Evolutionary conservation across 176 grass and related monocot genomes (phyloP).

Genomic region (Musa schizocarpa): DNA sequence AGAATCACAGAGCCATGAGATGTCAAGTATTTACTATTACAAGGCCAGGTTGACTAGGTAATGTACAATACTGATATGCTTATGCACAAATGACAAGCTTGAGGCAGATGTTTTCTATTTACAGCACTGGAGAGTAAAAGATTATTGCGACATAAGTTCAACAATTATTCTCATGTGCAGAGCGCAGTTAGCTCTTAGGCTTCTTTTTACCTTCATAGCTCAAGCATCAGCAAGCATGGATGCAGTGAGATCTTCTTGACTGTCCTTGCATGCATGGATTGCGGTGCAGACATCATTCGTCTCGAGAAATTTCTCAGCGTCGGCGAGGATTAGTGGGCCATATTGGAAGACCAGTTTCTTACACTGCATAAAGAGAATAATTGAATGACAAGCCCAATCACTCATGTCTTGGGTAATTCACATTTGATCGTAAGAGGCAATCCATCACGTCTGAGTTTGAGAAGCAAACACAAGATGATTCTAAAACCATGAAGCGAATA

Average conservation of each 20-base stretch:
- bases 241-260: neutral
- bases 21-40: too few relatives aligned
- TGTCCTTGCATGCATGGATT: conserved; percentile 47
- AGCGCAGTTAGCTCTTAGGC: neutral
- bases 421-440: too few relatives aligned
- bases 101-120: too few relatives aligned
- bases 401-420: too few relatives aligned
- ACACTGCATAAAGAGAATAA: conserved; percentile 38
- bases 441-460: neutral
- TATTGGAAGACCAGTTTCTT: conserved; percentile 43
- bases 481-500: neutral
- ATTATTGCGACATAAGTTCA: neutral
- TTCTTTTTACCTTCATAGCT: neutral
- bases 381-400: too few relatives aligned
- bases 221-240: neutral
- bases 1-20: neutral
- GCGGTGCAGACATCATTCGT: conserved; percentile 42
- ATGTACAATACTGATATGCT: too few relatives aligned
- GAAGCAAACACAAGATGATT: neutral
- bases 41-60: neutral
- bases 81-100: too few relatives aligned
- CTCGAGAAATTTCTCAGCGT: conserved; percentile 41
- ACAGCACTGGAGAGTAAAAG: neutral
- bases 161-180: neutral
- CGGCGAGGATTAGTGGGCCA: conserved; percentile 34